phyloP scores from a whole-genome alignment of 768 basidiomycete genomes.

The Xerocomellus dryophilus region DNA sequence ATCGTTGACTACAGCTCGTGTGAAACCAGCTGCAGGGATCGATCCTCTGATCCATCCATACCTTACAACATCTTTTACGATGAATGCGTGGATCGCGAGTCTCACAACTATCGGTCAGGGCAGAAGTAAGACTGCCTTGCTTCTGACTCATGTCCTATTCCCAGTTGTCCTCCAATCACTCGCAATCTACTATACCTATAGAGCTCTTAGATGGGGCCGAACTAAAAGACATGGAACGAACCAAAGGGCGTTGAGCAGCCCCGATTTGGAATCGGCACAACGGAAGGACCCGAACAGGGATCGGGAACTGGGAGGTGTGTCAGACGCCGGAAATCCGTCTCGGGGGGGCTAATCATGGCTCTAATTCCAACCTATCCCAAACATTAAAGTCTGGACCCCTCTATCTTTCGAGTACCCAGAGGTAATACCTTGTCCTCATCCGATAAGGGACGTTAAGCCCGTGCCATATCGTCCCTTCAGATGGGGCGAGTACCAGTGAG shows the following conservation, averaged over 20 bases:
- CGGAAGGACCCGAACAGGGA: slow-evolving; percentile 15
- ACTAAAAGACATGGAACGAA: neutral
- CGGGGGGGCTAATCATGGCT: neutral
- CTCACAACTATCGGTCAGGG: neutral
- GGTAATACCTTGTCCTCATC: slow-evolving; percentile 40
- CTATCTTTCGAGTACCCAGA: slow-evolving; percentile 51
- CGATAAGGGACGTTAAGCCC: slow-evolving; percentile 48
- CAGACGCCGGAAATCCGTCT: neutral
- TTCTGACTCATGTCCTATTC: slow-evolving; percentile 8
- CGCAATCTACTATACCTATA: slow-evolving; percentile 16
- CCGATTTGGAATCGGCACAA: neutral
- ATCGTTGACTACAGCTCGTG: too few species aligned
- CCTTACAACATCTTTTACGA: neutral
- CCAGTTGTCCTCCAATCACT: slow-evolving; percentile 15
- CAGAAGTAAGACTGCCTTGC: neutral
- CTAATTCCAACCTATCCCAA: neutral
- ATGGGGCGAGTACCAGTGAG: slow-evolving; percentile 67
- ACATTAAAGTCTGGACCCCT: slow-evolving; percentile 50
- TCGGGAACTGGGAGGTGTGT: slow-evolving; percentile 29
- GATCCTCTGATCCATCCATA: neutral
- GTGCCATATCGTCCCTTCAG: slow-evolving; percentile 70
- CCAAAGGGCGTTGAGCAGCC: neutral
- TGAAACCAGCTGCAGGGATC: neutral
- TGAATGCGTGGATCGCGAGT: slow-evolving; percentile 8
- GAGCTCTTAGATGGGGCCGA: slow-evolving; percentile 8